These are phyloP conservation scores for Paracoccidioides lutzii DNA, from an alignment of 2,329 filamentous ascomycete species.

Conservation along the genomic window DNA sequence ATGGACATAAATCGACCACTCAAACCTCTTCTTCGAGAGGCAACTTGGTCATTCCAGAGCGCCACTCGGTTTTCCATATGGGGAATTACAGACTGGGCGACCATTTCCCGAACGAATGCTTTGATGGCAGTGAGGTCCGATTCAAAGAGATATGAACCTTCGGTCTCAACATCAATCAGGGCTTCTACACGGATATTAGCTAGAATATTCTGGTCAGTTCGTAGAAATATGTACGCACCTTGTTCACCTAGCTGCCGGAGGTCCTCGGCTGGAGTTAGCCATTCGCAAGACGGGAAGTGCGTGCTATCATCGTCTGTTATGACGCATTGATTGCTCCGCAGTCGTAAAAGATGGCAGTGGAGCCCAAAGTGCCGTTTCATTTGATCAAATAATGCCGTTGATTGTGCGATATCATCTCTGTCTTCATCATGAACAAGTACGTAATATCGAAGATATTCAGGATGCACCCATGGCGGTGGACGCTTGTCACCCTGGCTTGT, in stretches of 20 bases:
- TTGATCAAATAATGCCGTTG: slow-evolving; percentile 83
- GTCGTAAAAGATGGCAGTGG: slow-evolving; percentile 80
- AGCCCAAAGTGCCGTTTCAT: slow-evolving; percentile 98
- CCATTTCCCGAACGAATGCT: slow-evolving; percentile 84
- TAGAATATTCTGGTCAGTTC: not conserved
- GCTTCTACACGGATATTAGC: slow-evolving; percentile 6
- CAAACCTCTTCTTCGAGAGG: slow-evolving; percentile 75
- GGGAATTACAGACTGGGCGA: slow-evolving; percentile 85
- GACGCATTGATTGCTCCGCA: slow-evolving; percentile 73
- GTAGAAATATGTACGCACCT: slow-evolving; percentile 27
- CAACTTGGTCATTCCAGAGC: slow-evolving; percentile 94
- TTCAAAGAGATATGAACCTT: slow-evolving; percentile 60
- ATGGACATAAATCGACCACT: slow-evolving; percentile 89
- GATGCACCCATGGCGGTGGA: slow-evolving; percentile 74
- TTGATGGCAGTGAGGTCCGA: slow-evolving; percentile 80
- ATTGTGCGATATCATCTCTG: slow-evolving; percentile 78
- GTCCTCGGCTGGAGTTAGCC: slow-evolving; percentile 81
- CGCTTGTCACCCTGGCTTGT: slow-evolving; percentile 64
- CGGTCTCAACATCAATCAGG: slow-evolving; percentile 10
- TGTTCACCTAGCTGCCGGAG: slow-evolving; percentile 57
- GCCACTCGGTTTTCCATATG: slow-evolving; percentile 90
- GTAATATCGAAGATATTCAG: slow-evolving; percentile 90
- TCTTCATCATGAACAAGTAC: slow-evolving; percentile 95
- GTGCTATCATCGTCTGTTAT: slow-evolving; percentile 86
- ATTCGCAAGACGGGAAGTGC: slow-evolving; percentile 67